Conservation (phyloP, 2,329 filamentous ascomycete genomes). For the Penicillium concentricum region DNA sequence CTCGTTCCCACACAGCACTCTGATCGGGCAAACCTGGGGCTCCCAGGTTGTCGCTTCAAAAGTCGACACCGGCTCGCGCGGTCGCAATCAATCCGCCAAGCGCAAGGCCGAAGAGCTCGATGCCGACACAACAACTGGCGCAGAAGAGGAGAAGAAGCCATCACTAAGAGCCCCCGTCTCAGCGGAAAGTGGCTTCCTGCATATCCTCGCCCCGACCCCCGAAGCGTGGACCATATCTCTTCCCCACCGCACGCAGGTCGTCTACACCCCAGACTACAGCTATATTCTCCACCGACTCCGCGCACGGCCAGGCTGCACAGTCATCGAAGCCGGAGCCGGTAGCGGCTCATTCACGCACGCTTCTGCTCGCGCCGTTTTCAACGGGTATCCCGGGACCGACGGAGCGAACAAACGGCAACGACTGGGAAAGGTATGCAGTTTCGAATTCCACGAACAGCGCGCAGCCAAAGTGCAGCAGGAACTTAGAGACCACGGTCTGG, state of each 20-base stretch:
- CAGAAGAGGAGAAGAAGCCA: slow-evolving; percentile 25
- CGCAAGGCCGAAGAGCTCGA: slow-evolving; percentile 48
- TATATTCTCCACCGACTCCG: slow-evolving; percentile 52
- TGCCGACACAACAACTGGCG: slow-evolving; percentile 25
- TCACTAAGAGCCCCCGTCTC: slow-evolving; percentile 34
- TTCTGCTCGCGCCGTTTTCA: slow-evolving; percentile 50
- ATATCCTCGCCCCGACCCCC: slow-evolving; percentile 50
- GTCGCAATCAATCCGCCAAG: slow-evolving; percentile 61
- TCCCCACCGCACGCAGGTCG: slow-evolving; percentile 53
- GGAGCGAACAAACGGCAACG: slow-evolving; percentile 27
- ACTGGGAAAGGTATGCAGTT: slow-evolving; percentile 50
- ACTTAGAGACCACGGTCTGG: slow-evolving; percentile 45
- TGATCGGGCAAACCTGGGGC: slow-evolving; percentile 81
- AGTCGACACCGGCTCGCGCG: slow-evolving; percentile 88
- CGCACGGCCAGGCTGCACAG: slow-evolving; percentile 45
- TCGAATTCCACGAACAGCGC: slow-evolving; percentile 50
- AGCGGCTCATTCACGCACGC: slow-evolving; percentile 55
- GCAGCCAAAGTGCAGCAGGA: slow-evolving; percentile 44
- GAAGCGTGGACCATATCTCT: slow-evolving; percentile 53
- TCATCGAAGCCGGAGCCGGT: slow-evolving; percentile 54
- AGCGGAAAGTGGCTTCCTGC: slow-evolving; percentile 49
- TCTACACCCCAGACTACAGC: slow-evolving; percentile 55
- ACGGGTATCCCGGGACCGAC: slow-evolving; percentile 39
- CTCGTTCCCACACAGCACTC: slow-evolving; percentile 77
- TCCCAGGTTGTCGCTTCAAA: slow-evolving; percentile 85